A percentile compares a stretch with the other conserved stretches of the same genome.
phyloP scores from a whole-genome alignment of 768 basidiomycete species.

The Boletus pseudopeckii region DNA sequence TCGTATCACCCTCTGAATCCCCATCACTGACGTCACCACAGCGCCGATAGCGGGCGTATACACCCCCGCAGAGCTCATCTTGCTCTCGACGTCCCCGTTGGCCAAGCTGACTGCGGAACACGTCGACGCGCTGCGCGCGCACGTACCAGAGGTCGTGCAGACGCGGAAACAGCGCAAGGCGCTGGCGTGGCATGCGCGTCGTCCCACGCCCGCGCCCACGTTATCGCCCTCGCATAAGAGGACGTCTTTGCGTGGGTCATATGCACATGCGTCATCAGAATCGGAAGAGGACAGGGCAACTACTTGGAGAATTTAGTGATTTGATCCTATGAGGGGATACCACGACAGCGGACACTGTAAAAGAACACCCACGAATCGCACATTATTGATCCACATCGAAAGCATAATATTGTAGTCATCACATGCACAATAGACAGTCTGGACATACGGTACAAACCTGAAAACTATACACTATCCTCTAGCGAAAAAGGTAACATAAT shows the following conservation, averaged over 20 bases:
- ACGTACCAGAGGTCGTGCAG: conserved; percentile 28
- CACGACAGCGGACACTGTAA: background rate
- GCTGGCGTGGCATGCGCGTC: conserved; percentile 18
- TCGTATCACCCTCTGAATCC: no score
- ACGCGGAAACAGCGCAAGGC: conserved; percentile 28
- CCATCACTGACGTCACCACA: background rate
- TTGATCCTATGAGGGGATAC: background rate
- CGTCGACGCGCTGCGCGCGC: conserved; percentile 9
- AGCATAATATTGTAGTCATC: background rate
- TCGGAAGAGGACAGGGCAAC: conserved; percentile 16
- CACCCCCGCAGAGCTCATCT: conserved; percentile 24
- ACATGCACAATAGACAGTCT: no score
- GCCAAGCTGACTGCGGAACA: conserved; percentile 3
- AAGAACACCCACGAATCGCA: background rate
- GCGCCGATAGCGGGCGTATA: conserved; percentile 16
- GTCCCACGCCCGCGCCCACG: background rate
- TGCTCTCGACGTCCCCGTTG: conserved; percentile 23
- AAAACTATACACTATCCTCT: background rate
- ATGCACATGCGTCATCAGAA: conserved; percentile 10
- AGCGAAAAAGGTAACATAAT: background rate
- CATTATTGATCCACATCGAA: no score
- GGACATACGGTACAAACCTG: background rate
- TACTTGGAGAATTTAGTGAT: conserved; percentile 11
- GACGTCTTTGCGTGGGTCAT: conserved; percentile 4
- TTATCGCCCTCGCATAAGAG: background rate